These are phyloP conservation scores for Rhodotorula toruloides DNA, from an alignment of 768 basidiomycete species.

Conservation along the genomic window DNA sequence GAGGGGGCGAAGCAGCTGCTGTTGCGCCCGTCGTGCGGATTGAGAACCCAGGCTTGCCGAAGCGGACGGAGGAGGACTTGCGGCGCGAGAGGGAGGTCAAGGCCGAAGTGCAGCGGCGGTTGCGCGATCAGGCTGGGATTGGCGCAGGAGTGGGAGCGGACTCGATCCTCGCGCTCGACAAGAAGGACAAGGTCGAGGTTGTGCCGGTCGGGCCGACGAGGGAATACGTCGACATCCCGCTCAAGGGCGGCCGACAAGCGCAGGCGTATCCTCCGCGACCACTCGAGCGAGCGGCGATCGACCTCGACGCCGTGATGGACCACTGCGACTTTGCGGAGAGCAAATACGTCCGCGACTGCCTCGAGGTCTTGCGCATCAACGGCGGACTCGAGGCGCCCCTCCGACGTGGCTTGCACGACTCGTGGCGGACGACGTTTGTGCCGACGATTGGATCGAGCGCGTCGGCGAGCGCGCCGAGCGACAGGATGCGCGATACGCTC, in stretches of 20 bases:
- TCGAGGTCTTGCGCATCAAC: slow-evolving; percentile 88
- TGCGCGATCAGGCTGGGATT: slow-evolving; percentile 48
- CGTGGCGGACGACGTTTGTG: slow-evolving; percentile 83
- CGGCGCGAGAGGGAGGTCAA: slow-evolving; percentile 47
- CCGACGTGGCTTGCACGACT: slow-evolving; percentile 67
- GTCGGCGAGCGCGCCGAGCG: slow-evolving; percentile 14
- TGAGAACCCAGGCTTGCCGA: slow-evolving; percentile 69
- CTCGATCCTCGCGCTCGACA: neutral
- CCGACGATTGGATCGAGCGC: slow-evolving; percentile 52
- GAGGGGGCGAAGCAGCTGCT: neutral
- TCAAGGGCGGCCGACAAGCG: slow-evolving; percentile 53
- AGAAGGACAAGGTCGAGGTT: slow-evolving; percentile 48
- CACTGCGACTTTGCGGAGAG: slow-evolving; percentile 82
- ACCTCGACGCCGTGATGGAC: slow-evolving; percentile 85
- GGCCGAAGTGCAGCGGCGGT: slow-evolving; percentile 16
- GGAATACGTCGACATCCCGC: slow-evolving; percentile 62
- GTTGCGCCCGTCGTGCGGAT: slow-evolving; percentile 47
- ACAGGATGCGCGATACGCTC: slow-evolving; percentile 3
- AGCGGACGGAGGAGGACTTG: slow-evolving; percentile 42
- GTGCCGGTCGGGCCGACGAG: slow-evolving; percentile 72
- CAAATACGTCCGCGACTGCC: slow-evolving; percentile 94
- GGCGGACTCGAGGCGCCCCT: slow-evolving; percentile 78
- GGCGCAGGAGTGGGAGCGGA: too few species aligned
- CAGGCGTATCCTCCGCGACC: slow-evolving; percentile 85
- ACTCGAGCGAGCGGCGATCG: slow-evolving; percentile 72